These are phyloP conservation scores for Erythrophleum fordii DNA, from an alignment of 306 rosid genomes.

Conservation along the genomic window DNA sequence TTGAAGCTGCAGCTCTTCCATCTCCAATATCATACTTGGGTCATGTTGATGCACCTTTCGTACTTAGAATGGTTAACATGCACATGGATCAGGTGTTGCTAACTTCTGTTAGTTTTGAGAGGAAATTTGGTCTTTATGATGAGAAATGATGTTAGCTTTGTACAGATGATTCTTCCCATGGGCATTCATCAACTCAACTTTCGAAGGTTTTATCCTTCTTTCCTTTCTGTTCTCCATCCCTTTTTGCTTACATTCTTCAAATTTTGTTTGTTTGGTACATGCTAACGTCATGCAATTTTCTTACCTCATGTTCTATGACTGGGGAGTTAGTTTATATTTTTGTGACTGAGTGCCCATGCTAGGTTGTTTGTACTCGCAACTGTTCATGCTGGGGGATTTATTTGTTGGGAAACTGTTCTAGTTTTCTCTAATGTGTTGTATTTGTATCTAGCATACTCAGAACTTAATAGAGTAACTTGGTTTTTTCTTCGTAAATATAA, in stretches of 20 bases:
- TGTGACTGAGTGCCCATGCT: conserved; percentile 31
- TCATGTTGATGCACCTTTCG: conserved; percentile 70
- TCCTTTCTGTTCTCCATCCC: conserved; percentile 27
- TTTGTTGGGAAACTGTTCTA: conserved; percentile 36
- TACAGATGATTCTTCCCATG: conserved; percentile 74
- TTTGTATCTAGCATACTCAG: too few relatives aligned
- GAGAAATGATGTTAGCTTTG: conserved; percentile 41
- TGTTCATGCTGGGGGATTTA: conserved; percentile 3
- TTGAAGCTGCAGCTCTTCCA: conserved; percentile 88
- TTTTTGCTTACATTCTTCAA: conserved; percentile 26
- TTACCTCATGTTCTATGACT: conserved; percentile 58
- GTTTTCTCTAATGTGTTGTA: too few relatives aligned
- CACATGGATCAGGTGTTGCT: conserved; percentile 79
- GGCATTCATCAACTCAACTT: conserved; percentile 75
- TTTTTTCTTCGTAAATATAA: too few relatives aligned
- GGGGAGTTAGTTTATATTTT: conserved; percentile 56
- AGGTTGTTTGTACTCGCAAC: background rate
- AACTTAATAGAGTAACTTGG: too few relatives aligned
- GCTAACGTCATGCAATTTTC: conserved; percentile 27
- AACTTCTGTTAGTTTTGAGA: conserved; percentile 23
- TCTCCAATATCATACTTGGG: conserved; percentile 86
- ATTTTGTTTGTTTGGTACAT: conserved; percentile 22
- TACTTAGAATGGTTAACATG: conserved; percentile 71
- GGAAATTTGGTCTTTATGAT: conserved; percentile 34
- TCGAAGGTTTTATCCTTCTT: conserved; percentile 57